These are phyloP conservation scores for Sphaerobolus stellatus DNA, from an alignment of 1,284 basidiomycete species.

Conservation along the genomic window DNA sequence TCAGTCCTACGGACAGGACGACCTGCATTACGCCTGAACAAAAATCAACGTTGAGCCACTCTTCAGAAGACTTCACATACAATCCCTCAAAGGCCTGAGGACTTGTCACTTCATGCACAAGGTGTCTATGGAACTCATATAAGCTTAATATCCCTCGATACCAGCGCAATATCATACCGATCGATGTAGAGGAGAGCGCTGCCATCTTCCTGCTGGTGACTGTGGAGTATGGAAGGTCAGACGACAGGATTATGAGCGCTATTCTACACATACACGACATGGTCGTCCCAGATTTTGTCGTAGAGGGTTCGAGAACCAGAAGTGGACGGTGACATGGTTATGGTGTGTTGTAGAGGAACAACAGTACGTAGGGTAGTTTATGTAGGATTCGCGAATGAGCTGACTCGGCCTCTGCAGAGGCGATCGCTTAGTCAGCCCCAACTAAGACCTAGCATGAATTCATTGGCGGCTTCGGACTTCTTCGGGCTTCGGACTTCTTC, in stretches of 20 bases:
- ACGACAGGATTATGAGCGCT: neutral
- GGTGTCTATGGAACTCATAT: constrained; percentile 56
- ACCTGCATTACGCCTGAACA: constrained; percentile 70
- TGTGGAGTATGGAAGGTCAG: constrained; percentile 30
- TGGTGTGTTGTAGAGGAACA: neutral
- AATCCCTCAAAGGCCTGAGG: constrained; percentile 96
- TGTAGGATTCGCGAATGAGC: neutral
- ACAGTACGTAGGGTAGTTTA: neutral
- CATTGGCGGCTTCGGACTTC: no score
- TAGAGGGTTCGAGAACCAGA: constrained; percentile 77
- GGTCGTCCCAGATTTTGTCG: constrained; percentile 96
- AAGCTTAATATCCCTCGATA: neutral
- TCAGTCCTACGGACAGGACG: constrained; percentile 87
- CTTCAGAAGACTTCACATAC: constrained; percentile 41
- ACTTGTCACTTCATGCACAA: constrained; percentile 95
- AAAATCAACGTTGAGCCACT: constrained; percentile 5
- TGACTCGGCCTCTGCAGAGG: neutral
- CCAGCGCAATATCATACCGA: constrained; percentile 49
- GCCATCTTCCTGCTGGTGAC: constrained; percentile 77
- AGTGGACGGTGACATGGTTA: constrained; percentile 39
- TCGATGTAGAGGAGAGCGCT: constrained; percentile 92
- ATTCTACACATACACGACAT: constrained; percentile 68
- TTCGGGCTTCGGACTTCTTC: no score
- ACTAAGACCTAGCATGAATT: no score
- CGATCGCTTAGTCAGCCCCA: no score